Conservation (phyloP, 2,329 filamentous ascomycete species). For the Stromatinia cepivora region DNA sequence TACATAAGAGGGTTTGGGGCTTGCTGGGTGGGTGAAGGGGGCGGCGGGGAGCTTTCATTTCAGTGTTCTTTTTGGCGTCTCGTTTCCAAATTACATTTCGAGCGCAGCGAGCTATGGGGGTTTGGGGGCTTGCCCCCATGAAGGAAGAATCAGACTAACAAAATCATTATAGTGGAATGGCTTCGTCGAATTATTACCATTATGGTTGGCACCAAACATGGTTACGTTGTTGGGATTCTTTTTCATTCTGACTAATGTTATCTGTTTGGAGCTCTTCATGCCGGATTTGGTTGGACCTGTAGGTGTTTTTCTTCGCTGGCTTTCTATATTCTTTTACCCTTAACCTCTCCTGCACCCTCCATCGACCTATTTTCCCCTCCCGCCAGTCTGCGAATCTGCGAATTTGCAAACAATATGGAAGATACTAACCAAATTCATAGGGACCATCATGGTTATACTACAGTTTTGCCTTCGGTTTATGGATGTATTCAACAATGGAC, state of each 20-base stretch:
- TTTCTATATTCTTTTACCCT: not conserved
- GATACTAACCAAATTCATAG: constrained; percentile 47
- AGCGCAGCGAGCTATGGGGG: not conserved
- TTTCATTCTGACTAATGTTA: constrained; percentile 85
- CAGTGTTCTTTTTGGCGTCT: too few species aligned
- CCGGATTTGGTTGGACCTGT: constrained; percentile 90
- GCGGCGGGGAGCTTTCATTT: not conserved
- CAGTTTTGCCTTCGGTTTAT: constrained; percentile 91
- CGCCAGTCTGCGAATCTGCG: not conserved
- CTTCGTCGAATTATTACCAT: constrained; percentile 83
- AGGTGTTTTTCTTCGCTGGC: constrained; percentile 44
- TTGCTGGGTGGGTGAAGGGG: not conserved
- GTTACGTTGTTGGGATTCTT: constrained; percentile 93
- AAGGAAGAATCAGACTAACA: constrained; percentile 24
- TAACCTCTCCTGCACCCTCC: not conserved
- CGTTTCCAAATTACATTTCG: not conserved
- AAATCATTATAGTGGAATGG: constrained; percentile 78
- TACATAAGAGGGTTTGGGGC: not conserved
- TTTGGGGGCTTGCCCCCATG: constrained; percentile 6
- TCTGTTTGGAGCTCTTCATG: constrained; percentile 72
- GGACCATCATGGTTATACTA: constrained; percentile 91
- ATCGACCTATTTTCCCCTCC: not conserved
- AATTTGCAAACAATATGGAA: not conserved
- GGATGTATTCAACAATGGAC: constrained; percentile 99
- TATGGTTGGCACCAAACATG: constrained; percentile 98